Base-by-base conservation (phyloP, 495 filamentous ascomycete species). In the Rusavskia elegans region DNA sequence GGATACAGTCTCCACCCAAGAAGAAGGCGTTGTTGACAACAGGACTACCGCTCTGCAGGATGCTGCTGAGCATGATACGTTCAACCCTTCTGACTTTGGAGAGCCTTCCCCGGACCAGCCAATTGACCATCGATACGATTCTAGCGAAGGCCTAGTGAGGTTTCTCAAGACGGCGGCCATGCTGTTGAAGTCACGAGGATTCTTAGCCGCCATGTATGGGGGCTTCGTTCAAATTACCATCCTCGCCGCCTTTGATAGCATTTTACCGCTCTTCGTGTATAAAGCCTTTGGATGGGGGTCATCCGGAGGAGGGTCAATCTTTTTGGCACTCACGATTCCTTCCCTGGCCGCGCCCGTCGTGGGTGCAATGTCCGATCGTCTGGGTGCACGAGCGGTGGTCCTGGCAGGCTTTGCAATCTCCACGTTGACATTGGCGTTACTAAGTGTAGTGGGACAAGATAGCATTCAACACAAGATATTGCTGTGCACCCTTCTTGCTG, bases 231-330 rank as follows among this genome's bases (percentile, higher is more conserved):
- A 81, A 60, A 71, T 74, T 2, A 62, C 72, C n/a, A 62, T 82
- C 7, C 63, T 79, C 63, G 77, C 78, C 17, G 49, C 64, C 14
- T 71, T 75, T 50, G 73, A 76, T 55, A 58, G 65, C n/a, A 65
- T 66, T 6, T 56, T 84, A 9, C 78, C 82, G 13, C 60, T 83
- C 1, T 71, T 71, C 49, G 72, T 78, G 10, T 62, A 71, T 48
- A 56, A 61, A 2, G 69, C 65, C 8, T 84, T 84, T 53, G 55
- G 64, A 51, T 85, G 77, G 75, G 64, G 70, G 42, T 72, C 80
- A 4, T 72, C 67, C 0, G 79, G 76, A 11, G 77, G 77, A 7
- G 82, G 80, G 8, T 65, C 85, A 3, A 64, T 82, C n/a, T 84
- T 85, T 59, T 66, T 85, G 1, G 70, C 77, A 2, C 17, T 82